Conservation (phyloP, 164 flowering plant species). For the Warburgia ugandensis region DNA sequence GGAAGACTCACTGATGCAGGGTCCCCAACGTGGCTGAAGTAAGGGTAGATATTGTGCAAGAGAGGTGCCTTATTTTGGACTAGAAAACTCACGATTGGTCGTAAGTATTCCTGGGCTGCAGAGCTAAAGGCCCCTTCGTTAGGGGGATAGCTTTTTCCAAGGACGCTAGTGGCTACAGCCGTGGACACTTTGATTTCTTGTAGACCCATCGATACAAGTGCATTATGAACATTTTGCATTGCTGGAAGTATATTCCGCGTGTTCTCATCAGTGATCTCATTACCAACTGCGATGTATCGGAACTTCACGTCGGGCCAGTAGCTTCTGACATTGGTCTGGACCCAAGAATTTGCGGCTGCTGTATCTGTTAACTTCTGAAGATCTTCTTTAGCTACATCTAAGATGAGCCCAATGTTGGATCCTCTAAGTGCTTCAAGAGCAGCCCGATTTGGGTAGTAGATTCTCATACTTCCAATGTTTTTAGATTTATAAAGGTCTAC, state of each 20-base stretch:
- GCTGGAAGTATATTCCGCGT: neutral
- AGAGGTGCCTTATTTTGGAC: neutral
- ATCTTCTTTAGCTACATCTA: no score
- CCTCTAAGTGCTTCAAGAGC: no score
- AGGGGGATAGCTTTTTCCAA: constrained; percentile 6
- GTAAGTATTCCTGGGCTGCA: no score
- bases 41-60: constrained; percentile 3
- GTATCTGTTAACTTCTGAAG: neutral
- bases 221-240: neutral
- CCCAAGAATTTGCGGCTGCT: constrained; percentile 7
- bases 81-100: neutral
- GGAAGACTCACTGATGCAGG: neutral
- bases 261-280: neutral
- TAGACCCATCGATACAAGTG: neutral
- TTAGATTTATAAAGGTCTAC: no score
- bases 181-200: constrained; percentile 1
- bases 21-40: constrained; percentile 3
- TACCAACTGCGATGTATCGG: neutral
- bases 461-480: no score
- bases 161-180: neutral
- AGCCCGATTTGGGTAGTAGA: no score
- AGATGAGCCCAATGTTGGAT: no score
- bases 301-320: neutral
- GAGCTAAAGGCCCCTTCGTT: constrained; percentile 3
- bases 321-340: neutral